These are phyloP conservation scores for Trypanosoma mega DNA, from an alignment of 208 protist species.

Conservation along the genomic window DNA sequence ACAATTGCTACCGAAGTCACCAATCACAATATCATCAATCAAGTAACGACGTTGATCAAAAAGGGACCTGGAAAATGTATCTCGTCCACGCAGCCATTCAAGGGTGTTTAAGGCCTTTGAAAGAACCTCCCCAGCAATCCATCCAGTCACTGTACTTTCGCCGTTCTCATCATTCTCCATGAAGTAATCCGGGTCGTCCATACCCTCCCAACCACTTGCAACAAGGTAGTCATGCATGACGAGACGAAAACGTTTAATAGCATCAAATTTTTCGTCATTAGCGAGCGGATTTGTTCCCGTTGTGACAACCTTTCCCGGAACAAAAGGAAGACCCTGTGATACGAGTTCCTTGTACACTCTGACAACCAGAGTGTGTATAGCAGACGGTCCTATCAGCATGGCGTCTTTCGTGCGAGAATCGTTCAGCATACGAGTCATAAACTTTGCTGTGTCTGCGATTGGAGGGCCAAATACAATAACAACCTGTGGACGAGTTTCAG, in stretches of 20 bases:
- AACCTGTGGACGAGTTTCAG: constrained; percentile 39
- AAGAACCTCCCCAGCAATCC: background rate
- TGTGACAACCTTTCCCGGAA: background rate
- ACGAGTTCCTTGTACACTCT: constrained; percentile 17
- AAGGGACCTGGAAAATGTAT: background rate
- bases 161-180: background rate
- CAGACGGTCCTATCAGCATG: constrained; percentile 21
- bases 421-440: constrained; percentile 17
- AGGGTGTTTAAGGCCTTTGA: background rate
- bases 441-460: constrained; percentile 22
- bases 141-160: background rate
- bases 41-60: background rate
- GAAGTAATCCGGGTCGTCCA: background rate
- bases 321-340: background rate
- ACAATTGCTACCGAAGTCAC: background rate
- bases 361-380: constrained; percentile 20
- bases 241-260: background rate
- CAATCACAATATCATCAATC: background rate
- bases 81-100: background rate
- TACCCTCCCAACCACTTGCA: background rate
- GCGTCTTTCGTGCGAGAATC: constrained; percentile 27
- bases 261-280: background rate
- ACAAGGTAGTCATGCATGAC: background rate
- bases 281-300: background rate
- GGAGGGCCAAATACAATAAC: constrained; percentile 37